Evolutionary conservation across 176 grass and related monocot genomes (phyloP).

Genomic region (Phoenix dactylifera): DNA sequence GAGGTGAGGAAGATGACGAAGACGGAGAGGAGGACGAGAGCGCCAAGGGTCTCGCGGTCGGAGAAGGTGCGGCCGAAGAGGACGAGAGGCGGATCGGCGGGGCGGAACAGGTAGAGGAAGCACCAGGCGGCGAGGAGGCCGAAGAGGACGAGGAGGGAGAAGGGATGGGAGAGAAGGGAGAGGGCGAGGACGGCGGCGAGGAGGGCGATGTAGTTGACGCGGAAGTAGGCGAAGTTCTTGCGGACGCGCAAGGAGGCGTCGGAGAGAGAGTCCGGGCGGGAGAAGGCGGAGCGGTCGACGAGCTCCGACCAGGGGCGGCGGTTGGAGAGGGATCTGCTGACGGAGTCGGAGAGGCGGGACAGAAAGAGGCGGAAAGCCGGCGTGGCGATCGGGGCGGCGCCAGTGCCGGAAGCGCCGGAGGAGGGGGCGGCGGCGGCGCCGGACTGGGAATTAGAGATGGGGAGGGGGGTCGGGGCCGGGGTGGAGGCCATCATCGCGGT

Average conservation of each 20-base stretch:
- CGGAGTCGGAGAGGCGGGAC: slow-evolving; percentile 46
- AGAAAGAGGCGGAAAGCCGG: slow-evolving; percentile 64
- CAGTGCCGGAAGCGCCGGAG: slow-evolving; percentile 10
- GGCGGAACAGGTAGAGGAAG: slow-evolving; percentile 75
- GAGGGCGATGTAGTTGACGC: slow-evolving; percentile 88
- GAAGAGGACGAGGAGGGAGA: slow-evolving; percentile 72
- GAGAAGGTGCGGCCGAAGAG: slow-evolving; percentile 84
- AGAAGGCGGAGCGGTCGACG: slow-evolving; percentile 71
- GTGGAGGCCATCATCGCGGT: slow-evolving; percentile 10
- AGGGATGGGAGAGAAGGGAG: slow-evolving; percentile 65
- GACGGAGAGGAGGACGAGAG: slow-evolving; percentile 50
- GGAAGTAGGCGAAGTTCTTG: slow-evolving; percentile 83
- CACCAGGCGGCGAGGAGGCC: slow-evolving; percentile 71
- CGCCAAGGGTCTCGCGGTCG: slow-evolving; percentile 76
- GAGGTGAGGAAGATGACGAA: slow-evolving; percentile 79
- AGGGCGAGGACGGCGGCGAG: slow-evolving; percentile 54
- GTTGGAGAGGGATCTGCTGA: slow-evolving; percentile 50
- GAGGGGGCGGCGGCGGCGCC: slow-evolving; percentile 3
- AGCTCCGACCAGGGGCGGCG: slow-evolving; percentile 79
- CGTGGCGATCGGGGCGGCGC: slow-evolving; percentile 21
- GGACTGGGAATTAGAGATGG: slow-evolving; percentile 41
- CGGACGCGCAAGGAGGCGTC: slow-evolving; percentile 75
- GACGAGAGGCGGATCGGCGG: slow-evolving; percentile 74
- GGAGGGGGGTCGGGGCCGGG: slow-evolving; percentile 40
- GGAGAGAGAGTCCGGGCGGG: slow-evolving; percentile 58